Base-by-base conservation (phyloP, 768 basidiomycete genomes). In the Pisolithus albus region DNA sequence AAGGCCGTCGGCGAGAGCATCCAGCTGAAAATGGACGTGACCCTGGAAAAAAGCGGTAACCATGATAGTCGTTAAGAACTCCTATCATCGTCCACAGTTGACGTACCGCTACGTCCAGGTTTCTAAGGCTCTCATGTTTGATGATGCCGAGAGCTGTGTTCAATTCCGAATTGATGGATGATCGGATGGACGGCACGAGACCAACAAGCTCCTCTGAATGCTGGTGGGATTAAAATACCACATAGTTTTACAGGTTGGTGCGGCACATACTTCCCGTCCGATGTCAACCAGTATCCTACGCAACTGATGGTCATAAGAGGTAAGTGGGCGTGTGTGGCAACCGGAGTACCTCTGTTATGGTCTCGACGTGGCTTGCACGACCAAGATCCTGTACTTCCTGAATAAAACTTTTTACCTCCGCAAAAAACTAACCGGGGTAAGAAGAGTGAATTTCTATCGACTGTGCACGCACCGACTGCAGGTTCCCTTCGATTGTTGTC, bases 11-110 rank as follows among this genome's bases (percentile, higher is more conserved):
- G 62, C 65, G 36, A 71, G 45, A 40, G 56, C 47, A 16, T 52
- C 54, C 52, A 73, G 59, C 36, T 56, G 61, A 23, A 56, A 58
- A 36, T 69, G 66, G 34, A 69, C 44, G 18, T 64, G 61, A 50
- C 58, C 60, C 71, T 73, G 48, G 21, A 52, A 11, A 11, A 23
- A 56, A 26, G 11, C 18, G 46, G 64, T 41, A 55, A 50, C 36
- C 23, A 38, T 41, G 26, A 37, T 32, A 28, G 42, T 47, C 36
- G 24, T 13, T 23, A 8, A 18, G 7, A 21, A 4, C 4, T 7
- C 7, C 21, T 11, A 43, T 37, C n/a, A 43, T 51, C 40, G 44
- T 18, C 10, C 19, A 34, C 51, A 18, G 51, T 24, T 28, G 37
- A 41, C 67, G 42, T 41, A 67, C 66, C 34, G 59, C 55, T 10